Conservation (phyloP, 768 basidiomycete genomes). For the Lactifluus piperatus region DNA sequence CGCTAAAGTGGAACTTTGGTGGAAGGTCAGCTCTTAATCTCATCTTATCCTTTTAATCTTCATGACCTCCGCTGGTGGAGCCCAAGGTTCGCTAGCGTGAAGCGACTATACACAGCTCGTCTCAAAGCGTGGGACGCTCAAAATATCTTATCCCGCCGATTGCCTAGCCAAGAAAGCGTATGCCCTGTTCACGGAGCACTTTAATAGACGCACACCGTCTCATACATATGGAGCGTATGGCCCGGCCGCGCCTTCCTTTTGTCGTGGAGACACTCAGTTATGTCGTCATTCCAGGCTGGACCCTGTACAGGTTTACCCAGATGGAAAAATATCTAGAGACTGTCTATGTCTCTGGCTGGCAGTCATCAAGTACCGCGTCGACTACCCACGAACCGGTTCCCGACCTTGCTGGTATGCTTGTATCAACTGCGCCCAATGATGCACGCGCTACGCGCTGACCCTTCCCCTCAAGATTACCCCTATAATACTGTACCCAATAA, state of each 20-base stretch:
- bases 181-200: constrained; percentile 64
- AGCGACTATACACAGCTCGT: constrained; percentile 89
- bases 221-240: constrained; percentile 95
- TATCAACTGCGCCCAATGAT: neutral
- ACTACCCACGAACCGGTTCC: constrained; percentile 95
- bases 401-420: constrained; percentile 78
- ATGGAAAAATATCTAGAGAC: constrained; percentile 99
- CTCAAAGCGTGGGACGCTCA: constrained; percentile 83
- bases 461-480: constrained; percentile 68
- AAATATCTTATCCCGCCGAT: constrained; percentile 81
- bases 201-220: constrained; percentile 67
- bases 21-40: constrained; percentile 56
- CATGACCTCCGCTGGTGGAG: constrained; percentile 42
- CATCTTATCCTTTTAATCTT: neutral
- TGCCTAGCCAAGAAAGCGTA: constrained; percentile 83
- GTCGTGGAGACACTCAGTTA: neutral
- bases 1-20: constrained; percentile 81
- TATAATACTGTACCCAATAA: constrained; percentile 99
- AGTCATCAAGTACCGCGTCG: constrained; percentile 88
- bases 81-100: constrained; percentile 80
- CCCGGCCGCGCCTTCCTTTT: neutral
- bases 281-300: constrained; percentile 58
- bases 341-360: constrained; percentile 97
- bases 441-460: neutral
- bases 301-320: constrained; percentile 94